These are phyloP conservation scores for Entamoeba histolytica DNA, from an alignment of 208 protist species.

Conservation along the genomic window DNA sequence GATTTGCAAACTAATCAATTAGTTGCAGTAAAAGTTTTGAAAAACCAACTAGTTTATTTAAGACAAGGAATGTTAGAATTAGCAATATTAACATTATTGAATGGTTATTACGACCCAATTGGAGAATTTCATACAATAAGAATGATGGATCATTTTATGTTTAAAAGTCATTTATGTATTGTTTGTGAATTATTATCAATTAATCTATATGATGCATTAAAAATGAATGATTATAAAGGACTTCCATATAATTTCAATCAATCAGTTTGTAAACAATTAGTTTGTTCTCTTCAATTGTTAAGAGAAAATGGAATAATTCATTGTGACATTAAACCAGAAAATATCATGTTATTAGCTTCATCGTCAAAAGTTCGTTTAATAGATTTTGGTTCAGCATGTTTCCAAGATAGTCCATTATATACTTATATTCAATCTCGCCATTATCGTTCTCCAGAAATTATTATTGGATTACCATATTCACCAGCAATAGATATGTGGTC, in stretches of 20 bases:
- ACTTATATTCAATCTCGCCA: slow-evolving; percentile 71
- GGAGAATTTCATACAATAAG: slow-evolving; percentile 8
- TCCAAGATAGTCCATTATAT: slow-evolving; percentile 50
- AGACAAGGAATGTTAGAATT: slow-evolving; percentile 26
- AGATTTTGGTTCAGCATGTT: slow-evolving; percentile 27
- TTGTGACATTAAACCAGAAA: slow-evolving; percentile 50
- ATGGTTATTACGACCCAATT: neutral
- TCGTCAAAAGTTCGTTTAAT: neutral
- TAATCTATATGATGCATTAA: slow-evolving; percentile 66
- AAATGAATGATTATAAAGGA: slow-evolving; percentile 45
- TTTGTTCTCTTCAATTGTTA: slow-evolving; percentile 11
- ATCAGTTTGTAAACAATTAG: slow-evolving; percentile 27
- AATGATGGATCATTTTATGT: slow-evolving; percentile 19
- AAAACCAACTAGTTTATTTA: slow-evolving; percentile 31
- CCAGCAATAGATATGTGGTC: slow-evolving; percentile 91
- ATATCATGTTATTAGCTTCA: slow-evolving; percentile 34
- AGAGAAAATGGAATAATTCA: slow-evolving; percentile 27
- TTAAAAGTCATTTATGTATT: slow-evolving; percentile 37
- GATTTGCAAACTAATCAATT: slow-evolving; percentile 11
- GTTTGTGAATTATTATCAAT: slow-evolving; percentile 55
- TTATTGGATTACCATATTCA: slow-evolving; percentile 68
- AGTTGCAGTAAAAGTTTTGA: slow-evolving; percentile 30
- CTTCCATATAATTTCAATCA: slow-evolving; percentile 35
- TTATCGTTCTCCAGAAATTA: slow-evolving; percentile 74
- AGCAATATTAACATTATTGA: slow-evolving; percentile 13